Conservation (phyloP, 352 stramenopile species). For the Phytophthora idaei region DNA sequence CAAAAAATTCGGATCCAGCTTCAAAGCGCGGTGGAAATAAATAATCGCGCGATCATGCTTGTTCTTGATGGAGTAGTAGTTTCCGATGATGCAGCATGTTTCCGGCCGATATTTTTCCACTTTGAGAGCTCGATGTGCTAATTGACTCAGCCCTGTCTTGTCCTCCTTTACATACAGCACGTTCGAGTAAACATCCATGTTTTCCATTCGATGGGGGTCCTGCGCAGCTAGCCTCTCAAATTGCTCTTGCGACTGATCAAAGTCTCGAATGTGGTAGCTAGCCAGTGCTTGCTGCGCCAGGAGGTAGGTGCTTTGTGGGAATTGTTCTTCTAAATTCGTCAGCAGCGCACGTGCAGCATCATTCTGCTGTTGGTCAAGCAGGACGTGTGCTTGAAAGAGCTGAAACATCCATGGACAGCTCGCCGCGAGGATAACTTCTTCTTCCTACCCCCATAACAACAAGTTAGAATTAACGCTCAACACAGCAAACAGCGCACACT, state of each 20-base stretch:
- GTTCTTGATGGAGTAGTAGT: slow-evolving; percentile 90
- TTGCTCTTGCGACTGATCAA: slow-evolving; percentile 77
- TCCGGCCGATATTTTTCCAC: slow-evolving; percentile 98
- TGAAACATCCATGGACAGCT: slow-evolving; percentile 84
- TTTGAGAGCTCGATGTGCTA: slow-evolving; percentile 91
- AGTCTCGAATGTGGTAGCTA: slow-evolving; percentile 86
- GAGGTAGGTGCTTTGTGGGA: slow-evolving; percentile 77
- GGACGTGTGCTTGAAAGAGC: slow-evolving; percentile 81
- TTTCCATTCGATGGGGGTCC: slow-evolving; percentile 80
- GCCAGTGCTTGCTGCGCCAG: slow-evolving; percentile 76
- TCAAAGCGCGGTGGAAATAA: slow-evolving; percentile 97
- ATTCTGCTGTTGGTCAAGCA: slow-evolving; percentile 83
- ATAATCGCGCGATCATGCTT: slow-evolving; percentile 97
- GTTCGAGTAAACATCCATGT: slow-evolving; percentile 89
- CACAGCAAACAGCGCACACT: neutral
- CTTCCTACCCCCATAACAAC: slow-evolving; percentile 40
- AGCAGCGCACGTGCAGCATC: slow-evolving; percentile 65
- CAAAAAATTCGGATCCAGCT: slow-evolving; percentile 94
- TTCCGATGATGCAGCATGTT: slow-evolving; percentile 97
- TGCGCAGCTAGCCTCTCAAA: slow-evolving; percentile 67
- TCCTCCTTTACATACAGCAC: slow-evolving; percentile 89
- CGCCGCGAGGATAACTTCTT: slow-evolving; percentile 54
- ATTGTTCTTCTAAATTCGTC: slow-evolving; percentile 51
- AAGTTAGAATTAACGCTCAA: slow-evolving; percentile 14
- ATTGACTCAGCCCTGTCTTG: slow-evolving; percentile 83